Base-by-base conservation (phyloP, 345 rosid species). In the Carallia pectinifolia region DNA sequence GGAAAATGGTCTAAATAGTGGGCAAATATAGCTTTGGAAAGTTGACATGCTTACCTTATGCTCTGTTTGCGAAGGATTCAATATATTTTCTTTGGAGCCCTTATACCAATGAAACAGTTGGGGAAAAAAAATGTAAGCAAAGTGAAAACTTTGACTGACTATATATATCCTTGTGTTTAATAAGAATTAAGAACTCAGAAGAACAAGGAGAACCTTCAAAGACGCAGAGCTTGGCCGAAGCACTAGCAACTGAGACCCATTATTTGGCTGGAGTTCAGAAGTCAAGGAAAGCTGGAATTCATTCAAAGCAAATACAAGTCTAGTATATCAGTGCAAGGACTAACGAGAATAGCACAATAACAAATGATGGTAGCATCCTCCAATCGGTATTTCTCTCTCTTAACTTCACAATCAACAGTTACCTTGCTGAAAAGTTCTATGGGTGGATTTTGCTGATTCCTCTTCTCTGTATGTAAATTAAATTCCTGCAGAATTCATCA, bases 51-150 rank as follows among this genome's bases (percentile, higher is more conserved):
- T 77, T 80, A 89, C 92, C 92, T 87, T 87, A 73, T 83, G 74
- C 66, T 81, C 86, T 81, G 79, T 83, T 81, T 72, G 91, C 74
- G 87, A 74, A 69, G 79, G 15, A 71, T 82, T 81, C 74, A 68
- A 64, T 88, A 89, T 87, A 68, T 95, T 95, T 85, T 95, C 99
- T 86, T 95, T 95, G 79, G 88, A 83, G 82, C 87, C 92, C 99
- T 95, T 81, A 62, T 71, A 79, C 72, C 79, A 81, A 74, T 23
- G 71, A 78, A 80, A 77, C 54, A 68, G 80, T 74, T 54, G 79
- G 55, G 64, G 53, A 61, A 53, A 62, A 65, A 44, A 44, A 12
- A 44, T 10, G 60, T 44, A 63, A 74, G 61, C 16, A 44, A 40
- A 71, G 44, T 38, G 62, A 62, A 19, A 60, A 66, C 19, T 29